phyloP scores from a whole-genome alignment of 352 stramenopile genomes.

The Thraustochytrium sp. region DNA sequence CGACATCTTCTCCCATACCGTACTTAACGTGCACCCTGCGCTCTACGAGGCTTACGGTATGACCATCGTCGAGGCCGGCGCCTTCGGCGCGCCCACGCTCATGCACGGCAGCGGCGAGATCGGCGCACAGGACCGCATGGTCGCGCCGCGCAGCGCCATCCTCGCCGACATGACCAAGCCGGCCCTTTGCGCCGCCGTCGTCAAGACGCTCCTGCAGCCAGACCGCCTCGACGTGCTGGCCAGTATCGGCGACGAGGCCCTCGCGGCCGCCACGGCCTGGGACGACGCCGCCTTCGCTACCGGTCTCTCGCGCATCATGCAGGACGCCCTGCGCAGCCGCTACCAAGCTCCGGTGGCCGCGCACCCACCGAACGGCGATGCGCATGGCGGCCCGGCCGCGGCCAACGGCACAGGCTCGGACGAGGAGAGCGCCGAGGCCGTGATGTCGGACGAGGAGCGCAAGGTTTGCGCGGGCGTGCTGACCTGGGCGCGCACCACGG shows the following conservation, averaged over 20 bases:
- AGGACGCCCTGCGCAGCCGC: background rate
- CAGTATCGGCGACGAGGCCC: background rate
- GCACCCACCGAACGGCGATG: background rate
- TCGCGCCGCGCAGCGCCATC: background rate
- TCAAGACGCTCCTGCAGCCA: background rate
- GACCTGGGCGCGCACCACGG: background rate
- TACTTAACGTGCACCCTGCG: conserved; percentile 41
- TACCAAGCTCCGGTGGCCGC: background rate
- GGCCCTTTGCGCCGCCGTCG: background rate
- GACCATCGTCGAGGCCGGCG: conserved; percentile 40
- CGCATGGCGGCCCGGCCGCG: background rate
- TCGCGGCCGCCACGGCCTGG: background rate
- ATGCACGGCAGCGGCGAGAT: conserved; percentile 30
- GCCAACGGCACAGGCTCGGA: no score
- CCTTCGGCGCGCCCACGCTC: conserved; percentile 45
- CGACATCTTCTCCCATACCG: background rate
- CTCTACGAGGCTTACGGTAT: conserved; percentile 45
- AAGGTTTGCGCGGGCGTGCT: background rate
- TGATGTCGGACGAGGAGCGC: no score
- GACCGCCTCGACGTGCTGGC: background rate
- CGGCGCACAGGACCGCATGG: background rate
- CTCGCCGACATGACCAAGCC: conserved; percentile 20
- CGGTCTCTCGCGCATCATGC: background rate
- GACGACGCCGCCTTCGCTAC: conserved; percentile 9
- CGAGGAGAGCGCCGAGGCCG: no score